phyloP scores from a whole-genome alignment of 139 green algal species.

The Yamagishiella unicocca region DNA sequence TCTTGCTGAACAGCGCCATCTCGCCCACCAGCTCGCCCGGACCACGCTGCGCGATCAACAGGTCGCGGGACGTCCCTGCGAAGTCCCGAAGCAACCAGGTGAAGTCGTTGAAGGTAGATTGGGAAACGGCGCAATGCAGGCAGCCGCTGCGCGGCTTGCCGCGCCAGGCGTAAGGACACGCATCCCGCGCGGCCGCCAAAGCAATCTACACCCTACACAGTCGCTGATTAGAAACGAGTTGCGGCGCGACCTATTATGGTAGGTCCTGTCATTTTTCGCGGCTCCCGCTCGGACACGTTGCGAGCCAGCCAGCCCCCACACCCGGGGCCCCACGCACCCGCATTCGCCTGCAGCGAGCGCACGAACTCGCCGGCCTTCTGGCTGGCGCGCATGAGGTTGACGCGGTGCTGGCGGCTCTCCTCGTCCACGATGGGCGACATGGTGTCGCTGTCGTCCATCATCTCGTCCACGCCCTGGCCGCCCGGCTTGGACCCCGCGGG shows the following conservation, averaged over 20 bases:
- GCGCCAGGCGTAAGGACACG: too few relatives aligned
- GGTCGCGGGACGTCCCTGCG: constrained; percentile 41
- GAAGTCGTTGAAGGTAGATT: background rate
- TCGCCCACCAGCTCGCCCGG: constrained; percentile 65
- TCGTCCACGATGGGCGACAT: constrained; percentile 59
- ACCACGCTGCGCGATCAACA: constrained; percentile 60
- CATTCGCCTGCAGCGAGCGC: constrained; percentile 40
- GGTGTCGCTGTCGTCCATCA: constrained; percentile 45
- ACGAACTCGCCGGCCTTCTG: constrained; percentile 59
- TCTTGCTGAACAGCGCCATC: constrained; percentile 67
- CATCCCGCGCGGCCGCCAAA: too few relatives aligned
- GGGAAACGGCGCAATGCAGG: too few relatives aligned
- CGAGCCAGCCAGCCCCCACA: too few relatives aligned
- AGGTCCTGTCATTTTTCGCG: too few relatives aligned
- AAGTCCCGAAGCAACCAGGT: background rate
- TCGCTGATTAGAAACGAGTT: too few relatives aligned
- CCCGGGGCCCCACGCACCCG: constrained; percentile 19
- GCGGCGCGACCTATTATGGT: too few relatives aligned
- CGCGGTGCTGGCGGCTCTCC: constrained; percentile 52
- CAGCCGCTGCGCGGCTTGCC: too few relatives aligned
- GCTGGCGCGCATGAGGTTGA: constrained; percentile 52
- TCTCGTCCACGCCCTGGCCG: constrained; percentile 30
- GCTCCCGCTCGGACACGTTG: too few relatives aligned
- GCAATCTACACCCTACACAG: too few relatives aligned
- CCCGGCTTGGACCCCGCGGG: background rate